These are phyloP conservation scores for Colletotrichum truncatum DNA, from an alignment of 2,329 filamentous ascomycete genomes.

Conservation along the genomic window DNA sequence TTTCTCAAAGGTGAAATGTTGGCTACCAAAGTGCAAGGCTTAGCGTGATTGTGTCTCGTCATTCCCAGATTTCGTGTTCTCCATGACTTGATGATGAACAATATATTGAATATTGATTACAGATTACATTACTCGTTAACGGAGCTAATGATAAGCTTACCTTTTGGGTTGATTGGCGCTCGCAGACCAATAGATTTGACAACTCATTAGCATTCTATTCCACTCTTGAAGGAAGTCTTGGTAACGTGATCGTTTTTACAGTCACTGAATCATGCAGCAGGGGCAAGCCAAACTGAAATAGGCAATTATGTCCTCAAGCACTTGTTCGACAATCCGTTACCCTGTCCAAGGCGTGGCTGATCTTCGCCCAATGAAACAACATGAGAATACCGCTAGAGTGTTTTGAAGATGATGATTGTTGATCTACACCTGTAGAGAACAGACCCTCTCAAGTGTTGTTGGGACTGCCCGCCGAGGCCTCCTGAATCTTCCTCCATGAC, in stretches of 20 bases:
- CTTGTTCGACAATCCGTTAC: neutral
- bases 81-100: neutral
- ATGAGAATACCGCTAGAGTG: neutral
- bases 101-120: slow-evolving; percentile 5
- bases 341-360: neutral
- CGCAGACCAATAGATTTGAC: neutral
- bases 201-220: too few relatives aligned
- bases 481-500: too few relatives aligned
- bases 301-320: neutral
- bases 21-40: too few relatives aligned
- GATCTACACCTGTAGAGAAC: neutral
- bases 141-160: too few relatives aligned
- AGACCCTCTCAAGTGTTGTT: neutral
- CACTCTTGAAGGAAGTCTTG: too few relatives aligned
- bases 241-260: neutral
- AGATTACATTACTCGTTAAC: neutral
- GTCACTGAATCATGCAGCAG: slow-evolving; percentile 3
- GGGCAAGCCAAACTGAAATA: neutral
- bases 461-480: too few relatives aligned
- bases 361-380: neutral
- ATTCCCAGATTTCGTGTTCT: neutral
- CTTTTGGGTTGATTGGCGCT: too few relatives aligned
- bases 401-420: too few relatives aligned
- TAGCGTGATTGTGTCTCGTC: neutral
- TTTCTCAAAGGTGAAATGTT: too few relatives aligned